These are phyloP conservation scores for Fusarium domesticum DNA, from an alignment of 2,329 filamentous ascomycete species.

Conservation along the genomic window DNA sequence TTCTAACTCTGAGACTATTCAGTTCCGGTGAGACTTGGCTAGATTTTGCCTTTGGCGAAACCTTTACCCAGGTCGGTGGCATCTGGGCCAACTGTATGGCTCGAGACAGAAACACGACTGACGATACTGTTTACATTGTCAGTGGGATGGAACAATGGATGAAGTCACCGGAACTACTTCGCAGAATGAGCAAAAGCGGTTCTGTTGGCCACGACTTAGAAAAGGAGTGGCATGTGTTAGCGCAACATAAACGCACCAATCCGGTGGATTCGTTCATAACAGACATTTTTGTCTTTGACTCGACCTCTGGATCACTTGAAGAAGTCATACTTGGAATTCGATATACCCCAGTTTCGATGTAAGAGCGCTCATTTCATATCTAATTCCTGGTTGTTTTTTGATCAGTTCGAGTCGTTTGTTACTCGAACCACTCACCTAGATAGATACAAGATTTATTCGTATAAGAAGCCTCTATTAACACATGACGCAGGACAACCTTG, in stretches of 20 bases:
- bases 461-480: no score
- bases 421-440: no score
- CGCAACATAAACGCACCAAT: background rate
- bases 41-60: background rate
- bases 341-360: background rate
- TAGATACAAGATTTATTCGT: no score
- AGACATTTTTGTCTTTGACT: constrained; percentile 7
- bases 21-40: constrained; percentile 3
- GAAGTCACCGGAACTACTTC: constrained; percentile 2
- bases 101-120: no score
- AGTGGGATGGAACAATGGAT: constrained; percentile 1
- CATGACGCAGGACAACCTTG: no score
- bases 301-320: background rate
- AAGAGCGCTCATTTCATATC: background rate
- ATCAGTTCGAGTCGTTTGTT: background rate
- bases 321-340: constrained; percentile 4
- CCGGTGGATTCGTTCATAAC: background rate
- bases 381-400: no score
- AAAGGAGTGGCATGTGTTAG: constrained; percentile 4
- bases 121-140: constrained; percentile 1
- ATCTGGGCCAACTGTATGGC: constrained; percentile 5
- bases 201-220: no score
- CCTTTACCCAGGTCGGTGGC: constrained; percentile 2
- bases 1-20: no score
- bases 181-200: no score